phyloP scores from a whole-genome alignment of 1,284 basidiomycete species.

The Amylostereum chailletii region DNA sequence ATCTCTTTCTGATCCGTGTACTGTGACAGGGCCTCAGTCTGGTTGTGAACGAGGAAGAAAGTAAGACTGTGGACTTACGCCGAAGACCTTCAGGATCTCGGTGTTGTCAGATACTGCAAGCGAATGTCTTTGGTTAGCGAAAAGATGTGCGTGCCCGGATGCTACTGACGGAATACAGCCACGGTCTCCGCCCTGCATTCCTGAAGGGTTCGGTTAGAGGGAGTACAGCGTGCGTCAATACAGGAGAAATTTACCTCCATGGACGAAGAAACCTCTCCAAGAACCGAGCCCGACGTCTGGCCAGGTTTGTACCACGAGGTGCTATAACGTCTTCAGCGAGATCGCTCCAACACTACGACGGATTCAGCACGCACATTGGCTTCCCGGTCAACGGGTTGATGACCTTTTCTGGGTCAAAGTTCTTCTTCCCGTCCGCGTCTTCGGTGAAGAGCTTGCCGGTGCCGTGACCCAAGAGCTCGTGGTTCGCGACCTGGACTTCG shows the following conservation, averaged over 20 bases:
- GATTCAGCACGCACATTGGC: slow-evolving; percentile 45
- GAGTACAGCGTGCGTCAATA: no score
- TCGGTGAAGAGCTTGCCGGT: slow-evolving; percentile 78
- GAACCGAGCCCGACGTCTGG: slow-evolving; percentile 69
- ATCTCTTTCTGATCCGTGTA: slow-evolving; percentile 60
- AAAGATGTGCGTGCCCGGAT: neutral
- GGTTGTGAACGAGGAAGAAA: neutral
- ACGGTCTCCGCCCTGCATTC: slow-evolving; percentile 83
- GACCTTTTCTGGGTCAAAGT: slow-evolving; percentile 68
- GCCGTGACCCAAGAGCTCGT: slow-evolving; percentile 75
- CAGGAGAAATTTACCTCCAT: slow-evolving; percentile 39
- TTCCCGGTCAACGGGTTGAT: slow-evolving; percentile 82
- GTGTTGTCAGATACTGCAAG: slow-evolving; percentile 57
- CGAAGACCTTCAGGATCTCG: slow-evolving; percentile 71
- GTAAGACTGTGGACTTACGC: slow-evolving; percentile 31
- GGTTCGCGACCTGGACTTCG: slow-evolving; percentile 81
- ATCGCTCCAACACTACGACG: neutral
- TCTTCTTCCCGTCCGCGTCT: slow-evolving; percentile 62
- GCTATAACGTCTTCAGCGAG: slow-evolving; percentile 22
- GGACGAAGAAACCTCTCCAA: slow-evolving; percentile 79
- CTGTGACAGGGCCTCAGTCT: slow-evolving; percentile 23
- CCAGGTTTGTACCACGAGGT: slow-evolving; percentile 80
- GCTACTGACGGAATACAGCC: slow-evolving; percentile 58
- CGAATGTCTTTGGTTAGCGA: neutral
- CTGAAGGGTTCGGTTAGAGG: no score